Base-by-base conservation (phyloP, 495 filamentous ascomycete genomes). In the Penicillium verhagenii region DNA sequence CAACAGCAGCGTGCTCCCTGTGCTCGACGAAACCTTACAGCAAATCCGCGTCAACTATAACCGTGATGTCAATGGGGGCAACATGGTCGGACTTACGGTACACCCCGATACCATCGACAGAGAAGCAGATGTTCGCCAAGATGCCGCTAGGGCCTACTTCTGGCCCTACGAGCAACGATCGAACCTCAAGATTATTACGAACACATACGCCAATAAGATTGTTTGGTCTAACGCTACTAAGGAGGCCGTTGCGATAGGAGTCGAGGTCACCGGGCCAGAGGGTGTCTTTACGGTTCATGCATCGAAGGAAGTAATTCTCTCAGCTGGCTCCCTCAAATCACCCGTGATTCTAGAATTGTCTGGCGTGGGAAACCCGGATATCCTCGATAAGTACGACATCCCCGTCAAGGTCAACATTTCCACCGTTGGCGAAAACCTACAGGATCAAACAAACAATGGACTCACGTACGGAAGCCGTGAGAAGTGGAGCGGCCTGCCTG, bases 271-370 rank as follows among this genome's bases (percentile, higher is more conserved):
- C 0, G 39, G 39, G 1, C 23, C 33, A 1, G 28, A 70, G 25
- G 55, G 61, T 1, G 25, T 44, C 18, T 61, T 64, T 6, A 52
- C 64, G 7, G 63, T 86, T 35, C 71, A 65, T 50, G 85, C 82
- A 0, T 66, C 65, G 13, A 82, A 74, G 44, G 80, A 85, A 29
- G 79, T 88, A 1, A 74, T 89, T 29, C 54, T 86, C 0, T 81
- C 83, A 1, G 79, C 79, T 44, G 85, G 86, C 3, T 63, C 79
- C 6, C 68, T 83, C 29, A 76, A 77, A n/a, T 80, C 85, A 1
- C 80, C 86, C 0, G 62, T 68, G 1, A 64, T 88, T 8, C 71
- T 88, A 13, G 84, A 88, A 61, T 72, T 82, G 1, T 88, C 86
- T 0, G 85, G 86, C 14, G 63, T 87, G 35, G 85, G 86, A 10